Conservation (phyloP, 2,329 filamentous ascomycete genomes). For the Cladosporium phlei region DNA sequence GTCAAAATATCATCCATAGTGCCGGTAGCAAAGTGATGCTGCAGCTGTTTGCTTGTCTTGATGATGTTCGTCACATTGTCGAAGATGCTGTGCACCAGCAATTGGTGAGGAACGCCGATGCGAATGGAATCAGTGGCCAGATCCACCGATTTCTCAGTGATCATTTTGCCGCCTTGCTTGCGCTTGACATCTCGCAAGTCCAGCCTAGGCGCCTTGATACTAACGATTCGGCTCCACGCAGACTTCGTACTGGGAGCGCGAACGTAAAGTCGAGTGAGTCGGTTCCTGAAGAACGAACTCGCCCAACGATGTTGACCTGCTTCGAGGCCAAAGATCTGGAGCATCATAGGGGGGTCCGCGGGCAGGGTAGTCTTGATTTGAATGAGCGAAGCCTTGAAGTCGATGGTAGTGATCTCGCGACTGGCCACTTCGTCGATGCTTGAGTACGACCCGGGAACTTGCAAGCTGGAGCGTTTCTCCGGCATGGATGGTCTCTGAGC, state of each 20-base stretch:
- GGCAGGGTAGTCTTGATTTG: conserved; percentile 89
- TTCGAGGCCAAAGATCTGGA: conserved; percentile 80
- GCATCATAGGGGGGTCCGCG: conserved; percentile 81
- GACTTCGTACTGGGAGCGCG: conserved; percentile 76
- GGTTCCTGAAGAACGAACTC: conserved; percentile 71
- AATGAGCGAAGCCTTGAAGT: conserved; percentile 74
- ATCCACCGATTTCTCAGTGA: conserved; percentile 79
- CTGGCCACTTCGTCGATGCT: conserved; percentile 27
- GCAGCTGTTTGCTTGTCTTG: conserved; percentile 85
- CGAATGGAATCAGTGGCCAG: conserved; percentile 80
- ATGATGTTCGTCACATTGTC: conserved; percentile 86
- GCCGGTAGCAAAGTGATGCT: conserved; percentile 83
- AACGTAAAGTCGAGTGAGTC: conserved; percentile 78
- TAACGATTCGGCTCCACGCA: conserved; percentile 82
- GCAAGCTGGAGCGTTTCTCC: conserved; percentile 19
- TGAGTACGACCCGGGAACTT: conserved; percentile 18
- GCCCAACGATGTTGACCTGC: conserved; percentile 83
- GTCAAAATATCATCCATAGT: conserved; percentile 83
- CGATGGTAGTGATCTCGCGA: conserved; percentile 70
- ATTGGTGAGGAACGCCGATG: conserved; percentile 82
- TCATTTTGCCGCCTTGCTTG: conserved; percentile 55
- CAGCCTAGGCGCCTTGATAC: conserved; percentile 72
- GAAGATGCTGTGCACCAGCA: conserved; percentile 84
- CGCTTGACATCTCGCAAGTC: conserved; percentile 74
- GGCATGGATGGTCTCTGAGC: conserved; percentile 13